Base-by-base conservation (phyloP, 1,284 basidiomycete species). In the Moesziomyces sp. region DNA sequence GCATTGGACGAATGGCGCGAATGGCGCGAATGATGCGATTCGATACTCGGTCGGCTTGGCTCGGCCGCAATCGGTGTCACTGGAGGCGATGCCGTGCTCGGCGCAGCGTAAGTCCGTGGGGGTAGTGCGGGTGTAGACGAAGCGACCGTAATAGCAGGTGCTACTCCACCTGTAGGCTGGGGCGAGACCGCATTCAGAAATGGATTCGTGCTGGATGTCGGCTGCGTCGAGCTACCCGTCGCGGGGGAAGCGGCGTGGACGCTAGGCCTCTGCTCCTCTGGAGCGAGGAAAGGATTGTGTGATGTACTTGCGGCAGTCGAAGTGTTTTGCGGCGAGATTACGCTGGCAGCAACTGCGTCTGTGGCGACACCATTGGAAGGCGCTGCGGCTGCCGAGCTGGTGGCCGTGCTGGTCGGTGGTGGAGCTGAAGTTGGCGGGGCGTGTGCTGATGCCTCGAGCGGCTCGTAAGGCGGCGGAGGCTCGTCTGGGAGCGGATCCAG, bases 391-490 rank as follows among this genome's bases (percentile, higher is more conserved):
- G 45, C 16, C 5, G n/a, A 26, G 19, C 21, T 50, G 10, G 51
- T 46, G 26, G 47, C 42, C 16, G 56, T 21, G 19, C 14, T 50
- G 13, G 53, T 28, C n/a, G 51, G 26, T 23, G 44, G 3, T 28
- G 46, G 42, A 26, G 38, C 23, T n/a, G 47, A 11, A 3, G 46
- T 21, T 4, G 44, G n/a, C 28, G 43, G 21, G 14, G 42, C 38
- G 33, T 24, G 21, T 18, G 23, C 23, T 16, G 52, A 19, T 14
- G 23, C 19, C 0, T 24, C 46, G 10, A 62, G 26, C 21, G 58
- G 56, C 19, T 74, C 71, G 55, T 74, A 74, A 23, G 71, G 66
- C 42, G 71, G 71, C 46, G 71, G 71, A 24, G 71, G 65, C 44
- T 69, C 71, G 54, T 74, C 62, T 14, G 58, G 61, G 13, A 66